Evolutionary conservation across 2,329 filamentous ascomycete species (phyloP), one percentile per base, ranked within the genome.

Genomic region (Calonectria fujianensis): DNA sequence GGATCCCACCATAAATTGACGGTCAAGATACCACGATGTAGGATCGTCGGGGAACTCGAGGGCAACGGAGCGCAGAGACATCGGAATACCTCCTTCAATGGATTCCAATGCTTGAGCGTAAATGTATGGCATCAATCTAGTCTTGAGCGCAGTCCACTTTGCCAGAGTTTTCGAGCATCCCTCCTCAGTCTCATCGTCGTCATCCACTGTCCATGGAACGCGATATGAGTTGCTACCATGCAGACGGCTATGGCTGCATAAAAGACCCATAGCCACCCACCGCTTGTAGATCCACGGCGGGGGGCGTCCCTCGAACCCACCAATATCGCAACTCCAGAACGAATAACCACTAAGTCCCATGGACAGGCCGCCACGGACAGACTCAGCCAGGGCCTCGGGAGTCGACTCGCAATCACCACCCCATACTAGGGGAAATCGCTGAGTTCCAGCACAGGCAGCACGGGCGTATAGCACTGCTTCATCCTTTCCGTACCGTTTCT

Each of bases 341-440:
- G 90, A 89, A 82, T 92, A 94, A 2, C 92, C 92, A 57, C 89
- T 91, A 2, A 94, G 85, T 18, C 91, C 91, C 54, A 94, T 88
- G 11, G 89, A 90, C 2, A 94, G 84, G 0, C 93, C 93, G 18
- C 93, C 93, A 11, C 93, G 91, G 9, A 94, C 84, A 0, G 91
- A 93, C 84, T 95, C 93, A 4, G 92, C 93, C 87, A 95, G 93
- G 20, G 93, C 93, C 80, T 94, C 92, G 57, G 93, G 91, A 0
- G 93, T 95, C 37, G 91, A 93, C 84, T 95, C 93, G 82, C 93
- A 94, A 85, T 95, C 93, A 70, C 93, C 94, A 41, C 93, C 93
- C 94, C 93, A 95, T 64, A 91, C 90, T 3, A 94, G 87, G 0
- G 93, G 93, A 82, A 94, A 94, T 7, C 91, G 87, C 84, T 95